phyloP scores from a whole-genome alignment of 345 rosid species.

The Aquilaria malaccensis region DNA sequence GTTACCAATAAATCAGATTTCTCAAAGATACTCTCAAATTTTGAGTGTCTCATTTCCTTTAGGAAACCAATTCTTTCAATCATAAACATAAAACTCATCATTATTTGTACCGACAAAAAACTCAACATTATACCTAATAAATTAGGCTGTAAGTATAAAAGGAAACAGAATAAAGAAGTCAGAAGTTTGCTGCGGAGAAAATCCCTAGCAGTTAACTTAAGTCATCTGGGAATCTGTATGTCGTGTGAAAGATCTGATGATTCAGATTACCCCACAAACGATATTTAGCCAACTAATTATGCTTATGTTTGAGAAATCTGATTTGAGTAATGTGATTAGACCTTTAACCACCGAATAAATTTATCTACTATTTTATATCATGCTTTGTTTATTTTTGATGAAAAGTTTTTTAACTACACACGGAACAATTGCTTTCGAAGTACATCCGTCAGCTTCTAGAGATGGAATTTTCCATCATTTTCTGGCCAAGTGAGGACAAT shows the following conservation, averaged over 20 bases:
- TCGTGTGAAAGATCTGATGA: conserved; percentile 17
- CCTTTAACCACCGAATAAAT: conserved; percentile 11
- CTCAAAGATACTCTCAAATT: too few species aligned
- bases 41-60: too few species aligned
- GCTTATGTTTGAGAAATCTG: not conserved
- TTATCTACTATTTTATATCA: not conserved
- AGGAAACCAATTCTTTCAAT: too few species aligned
- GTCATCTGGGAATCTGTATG: conserved; percentile 12
- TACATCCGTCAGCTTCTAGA: too few species aligned
- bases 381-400: not conserved
- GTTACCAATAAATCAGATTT: too few species aligned
- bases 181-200: not conserved
- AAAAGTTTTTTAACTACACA: conserved; percentile 13
- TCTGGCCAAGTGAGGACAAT: not conserved
- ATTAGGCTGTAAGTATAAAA: too few species aligned
- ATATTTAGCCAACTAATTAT: conserved; percentile 9
- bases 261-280: not conserved
- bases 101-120: too few species aligned
- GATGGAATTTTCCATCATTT: not conserved
- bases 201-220: conserved; percentile 3
- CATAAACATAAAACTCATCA: too few species aligned
- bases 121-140: too few species aligned
- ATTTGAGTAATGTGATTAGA: conserved; percentile 14
- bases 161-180: not conserved
- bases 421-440: conserved; percentile 13